Base-by-base conservation (phyloP, 2,329 filamentous ascomycete genomes). In the Fusarium lateritium region DNA sequence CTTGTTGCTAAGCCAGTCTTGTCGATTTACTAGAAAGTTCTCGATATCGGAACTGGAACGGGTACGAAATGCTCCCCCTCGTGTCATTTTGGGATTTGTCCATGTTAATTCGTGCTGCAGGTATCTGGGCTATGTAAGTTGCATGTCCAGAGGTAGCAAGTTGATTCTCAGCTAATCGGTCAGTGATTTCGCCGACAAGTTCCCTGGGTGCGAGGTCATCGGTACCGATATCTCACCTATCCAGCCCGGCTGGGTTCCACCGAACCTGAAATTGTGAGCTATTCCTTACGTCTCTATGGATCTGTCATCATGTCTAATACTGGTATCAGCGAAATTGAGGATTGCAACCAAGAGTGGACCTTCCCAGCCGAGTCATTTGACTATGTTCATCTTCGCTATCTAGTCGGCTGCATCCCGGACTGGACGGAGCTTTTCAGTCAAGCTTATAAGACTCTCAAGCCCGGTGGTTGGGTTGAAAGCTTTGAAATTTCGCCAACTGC, bases 191-290 rank as follows among this genome's bases (percentile, higher is more conserved):
- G 76, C 80, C 67, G 75, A 85, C 52, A 62, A 79, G 7, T 82
- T 82, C 39, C 84, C 84, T 31, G 73, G 79, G 65, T 81, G 75
- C 67, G 79, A 73, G 78, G 87, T 77, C 14, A 83, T 82, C 49
- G 86, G 86, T 22, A 86, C 85, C 14, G 86, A 89, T 71, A 79
- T 89, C n/a, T 86, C 85, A 6, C 85, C 86, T 1, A 87, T 87
- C 14, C 86, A 88, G 66, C 86, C 86, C 1, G 78, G 77, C 21
- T 86, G 85, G 79, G 88, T 54, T 14, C 62, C 62, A 6, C 54
- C 62, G 7, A 66, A 66, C 19, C 22, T 66, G 50, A 58, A 62
- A 44, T 62, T 66, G 58, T 62, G 21, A 66, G 62, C 14, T 17
- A 40, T 39, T 22, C 10, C 19, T 6, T 33, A 10, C 24, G 17